Percentiles rank a stretch among this genome's conserved stretches.
Evolutionary conservation across 371 early-diverging fungal genomes (phyloP).

Genomic region (Dichotomocladium elegans): DNA sequence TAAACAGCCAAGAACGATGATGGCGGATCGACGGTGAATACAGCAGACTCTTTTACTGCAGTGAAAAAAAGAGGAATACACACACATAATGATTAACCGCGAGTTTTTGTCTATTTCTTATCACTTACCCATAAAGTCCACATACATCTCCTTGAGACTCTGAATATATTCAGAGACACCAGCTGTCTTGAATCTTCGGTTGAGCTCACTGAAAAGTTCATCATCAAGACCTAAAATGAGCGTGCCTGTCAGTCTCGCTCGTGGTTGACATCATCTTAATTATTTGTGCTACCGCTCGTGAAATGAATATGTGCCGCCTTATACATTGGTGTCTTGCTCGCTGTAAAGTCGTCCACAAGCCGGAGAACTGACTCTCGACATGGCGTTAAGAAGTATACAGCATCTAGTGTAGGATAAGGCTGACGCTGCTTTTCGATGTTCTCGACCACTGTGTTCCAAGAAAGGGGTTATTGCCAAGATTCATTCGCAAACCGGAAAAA

Average conservation of each 20-base stretch:
- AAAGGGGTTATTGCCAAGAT: background rate
- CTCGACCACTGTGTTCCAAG: constrained; percentile 52
- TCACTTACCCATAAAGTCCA: constrained; percentile 59
- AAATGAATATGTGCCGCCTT: constrained; percentile 82
- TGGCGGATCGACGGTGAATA: constrained; percentile 75
- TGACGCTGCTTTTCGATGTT: constrained; percentile 77
- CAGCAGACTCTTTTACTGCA: constrained; percentile 72
- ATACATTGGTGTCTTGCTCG: constrained; percentile 55
- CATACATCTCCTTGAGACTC: constrained; percentile 74
- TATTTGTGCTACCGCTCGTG: constrained; percentile 57
- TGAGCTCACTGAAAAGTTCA: constrained; percentile 56
- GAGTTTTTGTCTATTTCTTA: background rate
- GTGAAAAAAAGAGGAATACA: background rate
- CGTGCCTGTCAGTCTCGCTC: constrained; percentile 36
- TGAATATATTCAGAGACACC: constrained; percentile 57
- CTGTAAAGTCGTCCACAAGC: constrained; percentile 80
- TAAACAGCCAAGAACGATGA: constrained; percentile 64
- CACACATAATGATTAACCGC: background rate
- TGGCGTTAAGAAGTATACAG: constrained; percentile 91
- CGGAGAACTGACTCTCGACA: constrained; percentile 72
- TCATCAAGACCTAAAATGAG: constrained; percentile 61
- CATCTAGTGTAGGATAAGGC: constrained; percentile 82
- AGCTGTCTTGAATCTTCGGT: constrained; percentile 48
- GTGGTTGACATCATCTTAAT: background rate
- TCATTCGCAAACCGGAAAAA: background rate